Conservation (phyloP, 345 rosid species). For the Melaleuca quinquenervia region DNA sequence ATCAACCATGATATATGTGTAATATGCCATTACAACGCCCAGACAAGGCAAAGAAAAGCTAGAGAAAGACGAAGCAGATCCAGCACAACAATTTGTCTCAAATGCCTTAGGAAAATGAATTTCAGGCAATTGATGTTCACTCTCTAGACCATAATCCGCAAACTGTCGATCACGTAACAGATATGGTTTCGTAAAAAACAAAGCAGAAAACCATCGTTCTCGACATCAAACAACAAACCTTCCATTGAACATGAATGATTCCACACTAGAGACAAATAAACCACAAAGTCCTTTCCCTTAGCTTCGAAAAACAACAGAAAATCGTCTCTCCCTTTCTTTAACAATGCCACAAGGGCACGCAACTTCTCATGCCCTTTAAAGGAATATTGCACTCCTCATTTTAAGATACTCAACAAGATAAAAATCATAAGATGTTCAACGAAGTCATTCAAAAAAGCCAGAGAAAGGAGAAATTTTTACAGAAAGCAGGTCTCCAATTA, state of each 20-base stretch:
- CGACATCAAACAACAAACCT: not conserved
- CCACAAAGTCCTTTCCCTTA: not conserved
- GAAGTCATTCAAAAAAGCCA: not conserved
- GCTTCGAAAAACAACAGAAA: not conserved
- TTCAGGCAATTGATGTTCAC: not conserved
- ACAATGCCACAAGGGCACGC: not conserved
- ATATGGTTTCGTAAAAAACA: not conserved
- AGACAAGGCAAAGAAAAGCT: not conserved
- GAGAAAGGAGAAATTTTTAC: not conserved
- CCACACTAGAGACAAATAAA: not conserved
- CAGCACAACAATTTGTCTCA: not conserved
- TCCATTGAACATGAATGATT: not conserved
- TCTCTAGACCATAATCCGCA: not conserved
- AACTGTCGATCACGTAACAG: not conserved
- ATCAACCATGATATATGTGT: not conserved
- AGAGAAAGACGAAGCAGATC: not conserved
- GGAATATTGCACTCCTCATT: not conserved
- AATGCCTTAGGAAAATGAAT: not conserved
- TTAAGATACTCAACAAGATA: not conserved
- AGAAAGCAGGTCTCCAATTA: not conserved
- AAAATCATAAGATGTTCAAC: not conserved
- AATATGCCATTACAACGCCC: not conserved
- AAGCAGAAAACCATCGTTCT: not conserved
- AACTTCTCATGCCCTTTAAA: not conserved
- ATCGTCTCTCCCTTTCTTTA: not conserved